These are phyloP conservation scores for Cyberlindnera japonica DNA, from an alignment of 805 yeast genomes.

Conservation along the genomic window DNA sequence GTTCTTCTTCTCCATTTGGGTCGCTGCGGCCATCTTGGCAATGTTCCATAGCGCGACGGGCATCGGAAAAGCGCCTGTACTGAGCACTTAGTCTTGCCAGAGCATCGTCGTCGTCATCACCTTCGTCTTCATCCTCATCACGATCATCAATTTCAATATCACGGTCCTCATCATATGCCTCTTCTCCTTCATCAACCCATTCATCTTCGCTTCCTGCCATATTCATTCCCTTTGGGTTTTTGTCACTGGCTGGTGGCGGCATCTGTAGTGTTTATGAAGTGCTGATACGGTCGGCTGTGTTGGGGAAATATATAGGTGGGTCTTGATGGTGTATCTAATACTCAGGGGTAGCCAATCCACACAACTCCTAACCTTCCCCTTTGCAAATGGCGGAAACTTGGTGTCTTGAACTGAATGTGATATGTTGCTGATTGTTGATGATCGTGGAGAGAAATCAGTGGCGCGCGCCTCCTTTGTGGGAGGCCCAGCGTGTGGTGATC, in stretches of 20 bases:
- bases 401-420: not conserved
- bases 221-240: not conserved
- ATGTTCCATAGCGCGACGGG: constrained; percentile 15
- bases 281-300: not conserved
- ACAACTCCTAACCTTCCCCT: no score
- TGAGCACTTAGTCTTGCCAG: constrained; percentile 40
- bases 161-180: constrained; percentile 8
- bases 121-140: constrained; percentile 20
- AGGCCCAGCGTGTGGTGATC: not conserved
- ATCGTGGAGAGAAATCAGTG: not conserved
- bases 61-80: constrained; percentile 32
- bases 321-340: not conserved
- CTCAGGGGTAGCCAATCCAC: not conserved
- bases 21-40: constrained; percentile 21
- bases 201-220: constrained; percentile 1
- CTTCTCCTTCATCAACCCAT: constrained; percentile 10
- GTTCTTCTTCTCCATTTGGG: constrained; percentile 24
- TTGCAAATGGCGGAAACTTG: not conserved
- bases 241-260: constrained; percentile 2
- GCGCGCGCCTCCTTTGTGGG: not conserved
- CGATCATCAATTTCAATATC: constrained; percentile 25
- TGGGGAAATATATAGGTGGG: not conserved
- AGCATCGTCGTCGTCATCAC: constrained; percentile 30
- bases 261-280: no score
- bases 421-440: not conserved